phyloP scores from a whole-genome alignment of 2,329 filamentous ascomycete species.

The Pleurostoma richardsiae region DNA sequence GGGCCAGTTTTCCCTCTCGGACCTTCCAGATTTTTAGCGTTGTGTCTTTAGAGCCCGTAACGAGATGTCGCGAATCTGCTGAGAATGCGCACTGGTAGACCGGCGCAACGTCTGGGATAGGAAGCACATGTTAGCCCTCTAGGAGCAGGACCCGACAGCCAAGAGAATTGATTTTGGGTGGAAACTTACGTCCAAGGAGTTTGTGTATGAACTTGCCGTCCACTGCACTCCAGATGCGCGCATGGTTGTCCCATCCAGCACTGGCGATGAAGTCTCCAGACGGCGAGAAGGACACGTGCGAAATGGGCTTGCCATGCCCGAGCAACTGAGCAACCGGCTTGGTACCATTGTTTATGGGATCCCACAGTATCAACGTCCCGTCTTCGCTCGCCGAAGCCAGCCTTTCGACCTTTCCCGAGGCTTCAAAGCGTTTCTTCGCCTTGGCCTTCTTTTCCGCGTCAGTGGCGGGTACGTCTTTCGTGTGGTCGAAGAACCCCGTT shows the following conservation, averaged over 20 bases:
- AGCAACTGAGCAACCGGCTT: constrained; percentile 85
- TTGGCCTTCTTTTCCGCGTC: constrained; percentile 68
- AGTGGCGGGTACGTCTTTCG: constrained; percentile 58
- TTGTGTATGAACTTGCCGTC: constrained; percentile 43
- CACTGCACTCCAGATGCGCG: constrained; percentile 82
- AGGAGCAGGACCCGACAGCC: too few relatives aligned
- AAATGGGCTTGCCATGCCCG: constrained; percentile 96
- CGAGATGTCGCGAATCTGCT: constrained; percentile 82
- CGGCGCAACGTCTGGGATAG: constrained; percentile 63
- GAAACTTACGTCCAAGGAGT: constrained; percentile 13
- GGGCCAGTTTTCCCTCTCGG: constrained; percentile 71
- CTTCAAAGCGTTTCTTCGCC: constrained; percentile 78
- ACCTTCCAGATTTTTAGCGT: constrained; percentile 96
- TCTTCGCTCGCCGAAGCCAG: constrained; percentile 91
- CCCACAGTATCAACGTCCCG: constrained; percentile 95
- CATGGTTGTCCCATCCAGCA: constrained; percentile 88
- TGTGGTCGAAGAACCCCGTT: constrained; percentile 84
- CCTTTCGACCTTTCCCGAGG: constrained; percentile 76
- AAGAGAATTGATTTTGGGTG: too few relatives aligned
- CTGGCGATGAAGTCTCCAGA: constrained; percentile 85
- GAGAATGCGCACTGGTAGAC: constrained; percentile 94
- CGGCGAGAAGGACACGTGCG: constrained; percentile 90
- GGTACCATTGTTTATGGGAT: constrained; percentile 64
- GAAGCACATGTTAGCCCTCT: too few relatives aligned
- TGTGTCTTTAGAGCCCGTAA: constrained; percentile 85